A percentile compares a stretch with the other conserved stretches of the same genome.
Evolutionary conservation across 306 rosid species (phyloP).

Genomic region (Delonix regia): DNA sequence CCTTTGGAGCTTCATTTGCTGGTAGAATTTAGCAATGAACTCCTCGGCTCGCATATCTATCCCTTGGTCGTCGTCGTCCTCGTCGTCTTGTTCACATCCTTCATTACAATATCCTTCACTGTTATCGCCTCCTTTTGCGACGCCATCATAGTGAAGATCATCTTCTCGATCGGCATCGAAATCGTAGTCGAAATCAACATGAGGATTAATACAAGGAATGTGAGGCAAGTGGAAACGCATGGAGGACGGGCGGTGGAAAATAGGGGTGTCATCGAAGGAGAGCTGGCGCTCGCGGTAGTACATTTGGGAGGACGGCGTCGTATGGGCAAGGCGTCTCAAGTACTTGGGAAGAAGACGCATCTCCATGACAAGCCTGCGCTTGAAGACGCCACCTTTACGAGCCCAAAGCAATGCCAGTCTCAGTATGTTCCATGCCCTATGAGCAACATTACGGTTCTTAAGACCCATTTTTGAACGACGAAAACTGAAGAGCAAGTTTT

Average conservation of each 20-base stretch:
- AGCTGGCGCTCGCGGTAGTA: constrained; percentile 74
- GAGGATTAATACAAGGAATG: constrained; percentile 75
- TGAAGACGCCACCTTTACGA: constrained; percentile 73
- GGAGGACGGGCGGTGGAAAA: constrained; percentile 62
- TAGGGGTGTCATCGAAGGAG: constrained; percentile 78
- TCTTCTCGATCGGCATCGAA: constrained; percentile 20
- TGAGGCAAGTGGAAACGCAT: constrained; percentile 64
- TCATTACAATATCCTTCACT: constrained; percentile 22
- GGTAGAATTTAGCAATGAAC: constrained; percentile 77
- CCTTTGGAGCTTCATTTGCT: constrained; percentile 52
- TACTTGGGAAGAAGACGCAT: constrained; percentile 65
- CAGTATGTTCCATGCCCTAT: constrained; percentile 69
- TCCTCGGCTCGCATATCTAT: constrained; percentile 77
- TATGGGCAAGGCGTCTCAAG: constrained; percentile 50
- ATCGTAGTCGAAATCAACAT: constrained; percentile 62
- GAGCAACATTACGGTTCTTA: constrained; percentile 43
- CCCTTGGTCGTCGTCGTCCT: constrained; percentile 40
- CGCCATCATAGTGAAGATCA: constrained; percentile 23
- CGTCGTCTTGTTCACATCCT: background rate
- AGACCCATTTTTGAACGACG: background rate
- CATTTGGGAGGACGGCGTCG: constrained; percentile 24
- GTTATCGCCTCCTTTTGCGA: constrained; percentile 33
- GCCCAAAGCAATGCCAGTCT: constrained; percentile 80
- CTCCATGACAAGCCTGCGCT: constrained; percentile 59
- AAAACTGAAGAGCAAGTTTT: background rate